These are phyloP conservation scores for Rhinocladiella similis DNA, from an alignment of 2,329 filamentous ascomycete genomes.

Conservation along the genomic window DNA sequence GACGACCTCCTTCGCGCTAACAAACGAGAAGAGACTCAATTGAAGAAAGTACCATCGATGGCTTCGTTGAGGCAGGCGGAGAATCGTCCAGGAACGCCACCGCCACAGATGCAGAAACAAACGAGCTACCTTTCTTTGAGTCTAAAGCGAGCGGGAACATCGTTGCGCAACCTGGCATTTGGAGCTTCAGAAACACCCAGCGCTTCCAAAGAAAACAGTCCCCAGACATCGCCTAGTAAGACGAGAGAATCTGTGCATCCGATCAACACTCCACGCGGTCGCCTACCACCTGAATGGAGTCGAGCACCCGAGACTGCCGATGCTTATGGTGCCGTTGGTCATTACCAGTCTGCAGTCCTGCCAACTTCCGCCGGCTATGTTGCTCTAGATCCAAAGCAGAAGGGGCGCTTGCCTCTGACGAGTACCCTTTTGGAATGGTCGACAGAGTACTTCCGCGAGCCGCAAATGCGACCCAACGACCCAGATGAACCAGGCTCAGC, in stretches of 20 bases:
- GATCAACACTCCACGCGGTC: constrained; percentile 46
- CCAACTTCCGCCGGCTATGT: constrained; percentile 78
- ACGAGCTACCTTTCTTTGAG: constrained; percentile 63
- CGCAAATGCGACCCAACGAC: constrained; percentile 95
- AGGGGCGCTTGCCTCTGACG: constrained; percentile 69
- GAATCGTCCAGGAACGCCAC: constrained; percentile 45
- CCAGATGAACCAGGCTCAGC: constrained; percentile 94
- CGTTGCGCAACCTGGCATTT: constrained; percentile 61
- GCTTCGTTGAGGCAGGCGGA: constrained; percentile 23
- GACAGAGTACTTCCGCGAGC: constrained; percentile 95
- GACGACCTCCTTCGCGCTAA: constrained; percentile 61
- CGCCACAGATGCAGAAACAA: constrained; percentile 51
- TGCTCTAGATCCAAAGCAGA: constrained; percentile 52
- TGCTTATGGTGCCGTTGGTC: constrained; percentile 62
- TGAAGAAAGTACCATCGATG: constrained; percentile 26
- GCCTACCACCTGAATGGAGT: constrained; percentile 59
- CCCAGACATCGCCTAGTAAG: constrained; percentile 28
- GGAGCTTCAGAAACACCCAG: constrained; percentile 42
- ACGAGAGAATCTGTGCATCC: constrained; percentile 29
- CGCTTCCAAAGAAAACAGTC: constrained; percentile 36
- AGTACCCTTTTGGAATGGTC: constrained; percentile 94
- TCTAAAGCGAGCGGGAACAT: constrained; percentile 64
- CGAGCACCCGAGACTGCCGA: constrained; percentile 76
- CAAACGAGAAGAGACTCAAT: constrained; percentile 19
- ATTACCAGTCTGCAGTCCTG: constrained; percentile 73